A percentile compares a stretch with the other conserved stretches of the same genome.
These are phyloP conservation scores for Stemphylium lycopersici DNA, from an alignment of 2,329 filamentous ascomycete species.

Conservation along the genomic window DNA sequence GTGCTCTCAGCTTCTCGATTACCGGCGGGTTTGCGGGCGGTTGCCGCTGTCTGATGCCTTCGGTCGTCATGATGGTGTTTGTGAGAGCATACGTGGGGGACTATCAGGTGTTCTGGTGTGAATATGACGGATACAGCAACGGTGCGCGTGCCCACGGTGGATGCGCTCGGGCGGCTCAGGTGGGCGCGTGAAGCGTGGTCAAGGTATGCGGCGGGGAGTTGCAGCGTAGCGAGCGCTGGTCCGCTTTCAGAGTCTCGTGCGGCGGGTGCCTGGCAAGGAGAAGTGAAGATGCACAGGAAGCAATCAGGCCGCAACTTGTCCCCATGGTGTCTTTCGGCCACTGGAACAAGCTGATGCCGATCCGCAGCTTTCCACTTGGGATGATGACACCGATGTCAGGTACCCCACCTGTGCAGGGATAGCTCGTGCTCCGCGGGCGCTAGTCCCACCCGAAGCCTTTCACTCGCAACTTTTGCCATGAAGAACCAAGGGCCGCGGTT, in stretches of 20 bases:
- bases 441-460: constrained; percentile 10
- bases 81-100: constrained; percentile 9
- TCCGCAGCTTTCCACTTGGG: constrained; percentile 21
- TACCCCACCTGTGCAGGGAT: constrained; percentile 17
- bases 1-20: constrained; percentile 21
- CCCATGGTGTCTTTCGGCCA: constrained; percentile 13
- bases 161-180: constrained; percentile 16
- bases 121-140: constrained; percentile 7
- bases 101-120: constrained; percentile 2
- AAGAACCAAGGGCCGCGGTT: background rate
- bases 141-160: constrained; percentile 16
- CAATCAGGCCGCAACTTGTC: constrained; percentile 13
- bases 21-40: constrained; percentile 33
- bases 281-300: background rate
- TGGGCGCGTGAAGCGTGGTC: constrained; percentile 18
- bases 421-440: constrained; percentile 7
- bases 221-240: constrained; percentile 11
- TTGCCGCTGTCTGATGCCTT: constrained; percentile 42
- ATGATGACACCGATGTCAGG: constrained; percentile 17
- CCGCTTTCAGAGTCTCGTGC: constrained; percentile 7
- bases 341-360: constrained; percentile 19
- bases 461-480: constrained; percentile 13
- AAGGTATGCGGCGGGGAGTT: background rate
- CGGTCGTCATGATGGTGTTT: constrained; percentile 32
- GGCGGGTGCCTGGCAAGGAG: background rate